Base-by-base conservation (phyloP, 805 yeast genomes). In the Sugiyamaella americana region DNA sequence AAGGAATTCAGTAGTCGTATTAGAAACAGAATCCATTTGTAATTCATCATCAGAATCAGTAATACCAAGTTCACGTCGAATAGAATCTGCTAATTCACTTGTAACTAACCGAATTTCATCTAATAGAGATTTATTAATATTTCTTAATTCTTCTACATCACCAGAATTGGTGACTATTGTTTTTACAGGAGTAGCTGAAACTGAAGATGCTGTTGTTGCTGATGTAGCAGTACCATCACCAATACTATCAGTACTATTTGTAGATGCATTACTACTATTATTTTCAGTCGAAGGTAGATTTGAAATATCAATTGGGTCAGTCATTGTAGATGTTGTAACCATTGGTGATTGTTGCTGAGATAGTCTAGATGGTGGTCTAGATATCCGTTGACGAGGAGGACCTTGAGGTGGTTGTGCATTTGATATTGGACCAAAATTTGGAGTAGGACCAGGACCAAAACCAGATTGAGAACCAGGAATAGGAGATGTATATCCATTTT, bases 81-180 rank as follows among this genome's bases (percentile, higher is more conserved):
- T 52, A 3, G 67, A 51, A 47, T 66, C 70, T 10, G 67, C 67
- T 20, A 66, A 59, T 49, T 66, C 70, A 20, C 59, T 51, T 2
- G 67, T 58, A 16, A 66, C 60, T n/a, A 62, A 52, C 13, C 65
- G 51, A 18, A 66, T 51, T 38, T 66, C 69, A 18, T 62, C 61
- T 40, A 60, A 52, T 10, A 65, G 56, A 22, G 53, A 40, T 37
- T 41, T 44, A 42, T 60, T 54, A 44, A 52, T 44, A 10, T 41
- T 43, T 10, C 45, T 50, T 32, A 56, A 50, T 36, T 56, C 59
- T 17, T 45, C 40, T 23, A 50, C 24, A 23, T 24, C 29, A 24
- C 19, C 46, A 50, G 36, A 47, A 50, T 17, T 41, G 47, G 17
- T 55, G 55, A n/a, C 36, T 20, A 19, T 35, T 18, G 18, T 21